Evolutionary conservation across 306 rosid species (phyloP), one percentile per base, ranked within the genome.

Genomic region (Clitoria ternatea): DNA sequence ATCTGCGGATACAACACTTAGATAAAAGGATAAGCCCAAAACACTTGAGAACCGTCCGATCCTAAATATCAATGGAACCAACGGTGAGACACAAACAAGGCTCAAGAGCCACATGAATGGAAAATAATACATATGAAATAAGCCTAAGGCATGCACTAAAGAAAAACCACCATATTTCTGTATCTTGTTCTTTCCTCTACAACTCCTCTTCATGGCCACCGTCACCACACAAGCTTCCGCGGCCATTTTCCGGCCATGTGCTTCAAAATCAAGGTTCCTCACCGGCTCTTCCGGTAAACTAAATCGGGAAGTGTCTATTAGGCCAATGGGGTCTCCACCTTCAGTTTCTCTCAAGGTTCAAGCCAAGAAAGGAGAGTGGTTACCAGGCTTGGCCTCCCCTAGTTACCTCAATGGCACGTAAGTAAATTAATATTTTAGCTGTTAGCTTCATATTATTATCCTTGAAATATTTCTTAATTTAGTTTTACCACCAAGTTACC

Each of bases 361-460:
- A 82, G 99, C 99, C 18, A 87, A 78, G 89, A 85, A 95, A 78
- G 99, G 99, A 66, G 96, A 87, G 65, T 95, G 99, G 99, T 24
- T 95, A n/a, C 99, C 97, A 0, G 99, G 99, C 18, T 80, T 91
- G 79, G 49, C 97, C 24, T 86, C 99, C 19, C 97, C 99, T 0
- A 61, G n/a, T 32, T 91, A 95, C 80, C 92, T 95, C 70, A 69
- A 62, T 12, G 99, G 99, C 76, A 85, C 91, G 99, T 95, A 81
- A 10, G 33, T 40, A 1, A 36, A n/a, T n/a, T n/a, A n/a, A n/a
- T n/a, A n/a, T n/a, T n/a, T n/a, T n/a, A n/a, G n/a, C n/a, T n/a
- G n/a, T n/a, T n/a, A n/a, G n/a, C n/a, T n/a, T n/a, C n/a, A n/a
- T n/a, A n/a, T n/a, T n/a, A n/a, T n/a, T n/a, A n/a, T n/a, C n/a